phyloP scores from a whole-genome alignment of 2,329 filamentous ascomycete genomes.

The Camillea tinctor region DNA sequence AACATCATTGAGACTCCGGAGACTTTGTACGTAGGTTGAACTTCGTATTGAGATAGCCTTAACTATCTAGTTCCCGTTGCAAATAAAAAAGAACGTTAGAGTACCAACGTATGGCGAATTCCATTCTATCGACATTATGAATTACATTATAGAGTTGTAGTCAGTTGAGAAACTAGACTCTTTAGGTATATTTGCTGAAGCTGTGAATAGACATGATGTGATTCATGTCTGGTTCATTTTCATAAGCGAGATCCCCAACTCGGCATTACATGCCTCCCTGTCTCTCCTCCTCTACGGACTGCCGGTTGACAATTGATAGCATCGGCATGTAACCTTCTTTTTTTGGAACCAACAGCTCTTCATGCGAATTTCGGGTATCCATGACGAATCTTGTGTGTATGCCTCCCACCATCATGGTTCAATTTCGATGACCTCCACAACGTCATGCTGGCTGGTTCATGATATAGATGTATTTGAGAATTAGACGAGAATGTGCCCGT shows the following conservation, averaged over 20 bases:
- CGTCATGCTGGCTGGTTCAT: too few species aligned
- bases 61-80: background rate
- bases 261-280: background rate
- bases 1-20: background rate
- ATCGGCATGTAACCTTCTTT: background rate
- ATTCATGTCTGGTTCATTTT: background rate
- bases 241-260: background rate
- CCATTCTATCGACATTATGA: background rate
- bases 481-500: too few species aligned
- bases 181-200: too few species aligned
- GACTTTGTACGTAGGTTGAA: background rate
- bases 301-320: background rate
- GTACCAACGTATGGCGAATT: background rate
- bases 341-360: background rate
- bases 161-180: too few species aligned
- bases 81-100: background rate
- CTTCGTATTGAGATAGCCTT: background rate
- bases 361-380: background rate
- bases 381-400: background rate
- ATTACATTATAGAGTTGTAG: background rate
- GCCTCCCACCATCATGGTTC: too few species aligned
- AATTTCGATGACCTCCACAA: too few species aligned
- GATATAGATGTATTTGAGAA: too few species aligned
- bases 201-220: too few species aligned
- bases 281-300: background rate